These are phyloP conservation scores for Plantago elongata DNA, from an alignment of 257 asterid species.

Conservation along the genomic window DNA sequence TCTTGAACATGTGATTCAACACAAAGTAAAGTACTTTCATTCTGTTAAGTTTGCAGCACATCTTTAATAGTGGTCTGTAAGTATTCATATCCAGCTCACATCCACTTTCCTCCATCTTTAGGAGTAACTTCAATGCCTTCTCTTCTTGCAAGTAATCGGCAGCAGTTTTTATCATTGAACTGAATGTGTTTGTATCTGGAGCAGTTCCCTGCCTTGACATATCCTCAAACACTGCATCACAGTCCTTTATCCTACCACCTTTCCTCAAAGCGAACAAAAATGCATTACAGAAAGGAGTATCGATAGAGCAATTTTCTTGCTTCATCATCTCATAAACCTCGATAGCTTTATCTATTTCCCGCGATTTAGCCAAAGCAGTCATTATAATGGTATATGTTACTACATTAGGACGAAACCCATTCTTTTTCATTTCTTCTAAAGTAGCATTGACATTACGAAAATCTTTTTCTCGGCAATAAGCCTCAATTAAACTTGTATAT, in stretches of 20 bases:
- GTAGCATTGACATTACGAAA: slow-evolving; percentile 61
- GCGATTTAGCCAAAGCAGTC: slow-evolving; percentile 57
- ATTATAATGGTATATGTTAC: slow-evolving; percentile 61
- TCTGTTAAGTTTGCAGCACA: slow-evolving; percentile 79
- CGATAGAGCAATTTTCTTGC: slow-evolving; percentile 48
- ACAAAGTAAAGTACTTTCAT: slow-evolving; percentile 76
- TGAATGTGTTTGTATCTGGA: slow-evolving; percentile 48
- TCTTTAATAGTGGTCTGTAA: slow-evolving; percentile 66
- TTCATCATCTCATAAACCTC: slow-evolving; percentile 69
- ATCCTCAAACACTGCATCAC: slow-evolving; percentile 64
- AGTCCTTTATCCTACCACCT: slow-evolving; percentile 72
- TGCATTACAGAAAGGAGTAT: slow-evolving; percentile 49
- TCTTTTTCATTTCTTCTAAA: slow-evolving; percentile 53
- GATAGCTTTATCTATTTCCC: slow-evolving; percentile 61
- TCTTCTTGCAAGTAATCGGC: slow-evolving; percentile 53
- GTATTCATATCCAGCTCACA: slow-evolving; percentile 67
- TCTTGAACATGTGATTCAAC: slow-evolving; percentile 72
- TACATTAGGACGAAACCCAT: slow-evolving; percentile 46
- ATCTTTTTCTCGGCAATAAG: slow-evolving; percentile 65
- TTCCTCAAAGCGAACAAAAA: slow-evolving; percentile 48
- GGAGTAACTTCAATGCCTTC: slow-evolving; percentile 62
- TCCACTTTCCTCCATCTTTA: slow-evolving; percentile 54
- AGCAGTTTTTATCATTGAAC: slow-evolving; percentile 49
- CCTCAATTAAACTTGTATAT: slow-evolving; percentile 59
- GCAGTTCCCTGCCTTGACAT: slow-evolving; percentile 66